Conservation (phyloP, 2,329 filamentous ascomycete species). For the Gyromitra esculenta region DNA sequence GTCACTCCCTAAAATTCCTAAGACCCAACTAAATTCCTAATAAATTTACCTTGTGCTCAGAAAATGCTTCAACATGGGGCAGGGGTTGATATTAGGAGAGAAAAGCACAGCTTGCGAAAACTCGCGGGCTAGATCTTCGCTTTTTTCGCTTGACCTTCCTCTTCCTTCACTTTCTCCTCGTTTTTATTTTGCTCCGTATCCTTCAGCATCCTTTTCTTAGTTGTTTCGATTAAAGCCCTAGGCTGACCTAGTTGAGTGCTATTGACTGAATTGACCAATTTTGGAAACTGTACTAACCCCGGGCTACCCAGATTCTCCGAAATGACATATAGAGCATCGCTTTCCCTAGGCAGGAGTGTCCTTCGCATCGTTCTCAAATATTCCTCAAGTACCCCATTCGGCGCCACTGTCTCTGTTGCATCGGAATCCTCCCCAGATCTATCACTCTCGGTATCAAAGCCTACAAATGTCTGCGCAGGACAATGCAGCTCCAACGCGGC, state of each 20-base stretch:
- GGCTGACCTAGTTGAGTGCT: not conserved
- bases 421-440: not conserved
- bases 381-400: slow-evolving; percentile 3
- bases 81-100: not conserved
- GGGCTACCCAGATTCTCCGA: not conserved
- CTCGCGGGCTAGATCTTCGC: slow-evolving; percentile 11
- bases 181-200: slow-evolving; percentile 5
- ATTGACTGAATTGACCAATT: not conserved
- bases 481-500: slow-evolving; percentile 10
- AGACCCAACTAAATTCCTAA: too few species aligned
- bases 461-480: not conserved
- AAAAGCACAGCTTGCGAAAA: not conserved
- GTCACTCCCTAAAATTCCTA: too few species aligned
- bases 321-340: not conserved
- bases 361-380: slow-evolving; percentile 17
- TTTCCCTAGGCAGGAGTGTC: not conserved
- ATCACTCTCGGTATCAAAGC: slow-evolving; percentile 4
- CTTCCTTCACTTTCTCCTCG: not conserved
- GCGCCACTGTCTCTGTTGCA: not conserved
- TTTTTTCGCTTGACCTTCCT: not conserved
- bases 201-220: slow-evolving; percentile 11
- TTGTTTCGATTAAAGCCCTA: not conserved
- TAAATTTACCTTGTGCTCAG: not conserved
- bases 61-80: not conserved
- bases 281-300: not conserved